Conservation (phyloP, 192 early-diverging fungal species). For the Linnemannia elongata region DNA sequence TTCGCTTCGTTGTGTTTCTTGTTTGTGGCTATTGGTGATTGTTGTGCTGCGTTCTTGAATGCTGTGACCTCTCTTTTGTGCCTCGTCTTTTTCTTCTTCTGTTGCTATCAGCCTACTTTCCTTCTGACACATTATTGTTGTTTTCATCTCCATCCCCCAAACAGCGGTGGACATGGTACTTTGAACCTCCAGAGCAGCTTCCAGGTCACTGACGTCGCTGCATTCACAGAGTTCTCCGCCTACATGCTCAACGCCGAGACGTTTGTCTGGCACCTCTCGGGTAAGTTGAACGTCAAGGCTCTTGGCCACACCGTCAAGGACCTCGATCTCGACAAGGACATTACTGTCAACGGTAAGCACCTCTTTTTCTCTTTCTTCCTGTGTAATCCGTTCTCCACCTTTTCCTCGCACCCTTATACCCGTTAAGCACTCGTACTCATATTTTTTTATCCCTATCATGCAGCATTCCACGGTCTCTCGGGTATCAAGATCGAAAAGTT, state of each 20-base stretch:
- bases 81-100: background rate
- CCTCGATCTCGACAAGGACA: constrained; percentile 62
- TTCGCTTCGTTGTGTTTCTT: background rate
- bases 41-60: background rate
- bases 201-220: constrained; percentile 51
- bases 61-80: too few relatives aligned
- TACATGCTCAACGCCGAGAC: constrained; percentile 61
- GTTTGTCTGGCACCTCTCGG: constrained; percentile 64
- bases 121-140: background rate
- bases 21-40: background rate
- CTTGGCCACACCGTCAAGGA: constrained; percentile 58
- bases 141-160: background rate
- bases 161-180: constrained; percentile 23
- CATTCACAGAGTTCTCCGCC: constrained; percentile 63
- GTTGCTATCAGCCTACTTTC: background rate
- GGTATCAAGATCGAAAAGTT: constrained; percentile 63
- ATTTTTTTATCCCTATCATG: background rate
- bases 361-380: background rate
- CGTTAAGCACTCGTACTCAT: background rate
- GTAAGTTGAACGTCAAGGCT: constrained; percentile 58
- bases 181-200: constrained; percentile 40
- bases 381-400: too few relatives aligned
- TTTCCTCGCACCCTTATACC: too few relatives aligned
- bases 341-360: constrained; percentile 59
- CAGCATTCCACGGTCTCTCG: constrained; percentile 63